These are phyloP conservation scores for Wickerhamomyces alni DNA, from an alignment of 805 yeast species.

Conservation along the genomic window DNA sequence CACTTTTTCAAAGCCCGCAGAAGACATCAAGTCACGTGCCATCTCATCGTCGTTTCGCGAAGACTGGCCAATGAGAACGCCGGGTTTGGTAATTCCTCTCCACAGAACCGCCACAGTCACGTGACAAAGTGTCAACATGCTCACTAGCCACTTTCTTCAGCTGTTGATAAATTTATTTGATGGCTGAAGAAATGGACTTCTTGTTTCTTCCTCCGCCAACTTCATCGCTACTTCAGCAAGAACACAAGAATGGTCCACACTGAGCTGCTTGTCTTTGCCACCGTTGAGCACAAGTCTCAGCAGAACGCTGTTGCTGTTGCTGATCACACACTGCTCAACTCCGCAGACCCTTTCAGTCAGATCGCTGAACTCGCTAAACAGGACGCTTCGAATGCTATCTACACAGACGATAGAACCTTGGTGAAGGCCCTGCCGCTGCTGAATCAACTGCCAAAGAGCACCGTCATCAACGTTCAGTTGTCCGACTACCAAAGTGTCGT, in stretches of 20 bases:
- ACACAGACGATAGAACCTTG: slow-evolving; percentile 47
- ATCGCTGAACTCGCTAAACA: slow-evolving; percentile 7
- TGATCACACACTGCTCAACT: slow-evolving; percentile 7
- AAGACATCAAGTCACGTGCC: background rate
- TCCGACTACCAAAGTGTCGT: slow-evolving; percentile 66
- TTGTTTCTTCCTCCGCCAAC: too few relatives aligned
- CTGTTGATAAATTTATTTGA: too few relatives aligned
- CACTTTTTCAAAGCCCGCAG: background rate
- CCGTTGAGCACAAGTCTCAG: background rate
- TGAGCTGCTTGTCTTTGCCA: background rate
- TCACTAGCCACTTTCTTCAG: background rate
- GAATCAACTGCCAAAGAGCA: slow-evolving; percentile 32
- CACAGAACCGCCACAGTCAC: background rate
- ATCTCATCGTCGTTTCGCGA: too few relatives aligned
- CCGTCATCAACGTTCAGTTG: slow-evolving; percentile 59
- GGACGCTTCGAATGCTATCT: slow-evolving; percentile 23
- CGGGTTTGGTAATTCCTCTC: background rate
- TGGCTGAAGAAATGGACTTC: too few relatives aligned
- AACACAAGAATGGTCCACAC: background rate
- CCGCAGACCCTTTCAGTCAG: slow-evolving; percentile 11
- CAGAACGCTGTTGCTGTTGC: background rate
- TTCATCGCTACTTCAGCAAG: too few relatives aligned
- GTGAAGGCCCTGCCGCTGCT: slow-evolving; percentile 58
- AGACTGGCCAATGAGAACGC: background rate
- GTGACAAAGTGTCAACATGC: background rate